Evolutionary conservation across 169 alveolate genomes (phyloP), one percentile per base, ranked within the genome.

Genomic region (Cryptosporidium viatorum): DNA sequence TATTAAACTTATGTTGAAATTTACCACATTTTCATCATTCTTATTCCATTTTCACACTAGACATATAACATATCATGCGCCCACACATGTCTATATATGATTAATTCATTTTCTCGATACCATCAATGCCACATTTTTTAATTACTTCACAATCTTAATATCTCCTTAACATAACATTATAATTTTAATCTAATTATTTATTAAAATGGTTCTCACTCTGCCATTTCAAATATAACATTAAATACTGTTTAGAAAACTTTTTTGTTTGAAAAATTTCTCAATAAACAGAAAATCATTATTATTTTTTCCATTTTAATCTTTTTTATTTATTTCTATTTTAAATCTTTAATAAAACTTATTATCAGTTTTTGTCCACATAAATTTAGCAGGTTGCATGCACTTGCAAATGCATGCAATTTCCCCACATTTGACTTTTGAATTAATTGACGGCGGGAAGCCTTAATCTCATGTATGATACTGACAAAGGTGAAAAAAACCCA

Each of bases 1-100:
- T 14, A 10, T 62, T 12, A 62, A 10, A 35, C 3, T 65, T 12
- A 6, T 29, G 6, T 37, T 65, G 5, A 12, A 65, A 37, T 21
- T 33, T n/a, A 59, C 33, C 37, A 59, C 7, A 14, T 59, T 12
- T 31, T 31, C 26, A 26, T 12, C 69, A 59, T 37, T 65, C 48
- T 33, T 65, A 7, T 9, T 65, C 48, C 50, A 65, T n/a, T 9
- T 37, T 37, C 71, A 65, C 71, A 65, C 71, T 65, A 65, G 71
- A 65, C 71, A 65, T n/a, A 10, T 4, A 62, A 29, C 45, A 35
- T 21, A 35, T 33, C 69, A 65, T 33, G 71, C 35, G 50, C 26
- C 71, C 71, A 65, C 52, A 7, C 50, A 65, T 65, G 71, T 65
- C 71, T 65, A 48, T 55, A 26, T 55, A 23, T 55, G 67, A 26